Percentiles rank a stretch among this genome's conserved stretches.
Evolutionary conservation across 202 grass and related monocot genomes (phyloP).

Genomic region (Tripidium arundinaceum): DNA sequence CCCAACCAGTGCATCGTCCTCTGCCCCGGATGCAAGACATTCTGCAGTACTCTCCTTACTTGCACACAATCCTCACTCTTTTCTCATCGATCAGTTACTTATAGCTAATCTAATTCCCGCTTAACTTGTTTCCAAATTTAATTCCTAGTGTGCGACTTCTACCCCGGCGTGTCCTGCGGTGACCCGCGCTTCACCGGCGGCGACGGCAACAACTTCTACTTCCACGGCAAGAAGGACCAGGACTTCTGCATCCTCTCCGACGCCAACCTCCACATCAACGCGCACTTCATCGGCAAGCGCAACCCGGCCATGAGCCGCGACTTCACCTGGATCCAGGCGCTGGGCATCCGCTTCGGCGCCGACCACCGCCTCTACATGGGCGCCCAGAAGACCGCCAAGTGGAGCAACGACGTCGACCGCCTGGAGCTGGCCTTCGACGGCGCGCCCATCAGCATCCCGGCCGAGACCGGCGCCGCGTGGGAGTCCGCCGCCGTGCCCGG

Average conservation of each 20-base stretch:
- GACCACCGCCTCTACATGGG: neutral
- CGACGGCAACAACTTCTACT: slow-evolving; percentile 87
- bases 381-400: neutral
- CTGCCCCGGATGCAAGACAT: slow-evolving; percentile 45
- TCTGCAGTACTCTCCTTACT: slow-evolving; percentile 11
- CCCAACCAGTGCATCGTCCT: slow-evolving; percentile 37
- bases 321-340: slow-evolving; percentile 78
- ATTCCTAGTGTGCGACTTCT: slow-evolving; percentile 48
- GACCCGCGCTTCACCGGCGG: slow-evolving; percentile 77
- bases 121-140: too few species aligned
- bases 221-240: slow-evolving; percentile 68
- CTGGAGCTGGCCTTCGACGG: neutral
- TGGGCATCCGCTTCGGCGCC: slow-evolving; percentile 43
- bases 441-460: neutral
- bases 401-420: neutral
- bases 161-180: slow-evolving; percentile 41
- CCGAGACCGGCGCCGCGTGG: neutral
- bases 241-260: slow-evolving; percentile 82
- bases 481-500: neutral
- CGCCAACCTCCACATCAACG: slow-evolving; percentile 70
- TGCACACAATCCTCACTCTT: too few species aligned
- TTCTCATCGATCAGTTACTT: too few species aligned
- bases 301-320: slow-evolving; percentile 39
- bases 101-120: too few species aligned
- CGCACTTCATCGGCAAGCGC: slow-evolving; percentile 72